These are phyloP conservation scores for Delphinella strobiligena DNA, from an alignment of 2,329 filamentous ascomycete genomes.

Conservation along the genomic window DNA sequence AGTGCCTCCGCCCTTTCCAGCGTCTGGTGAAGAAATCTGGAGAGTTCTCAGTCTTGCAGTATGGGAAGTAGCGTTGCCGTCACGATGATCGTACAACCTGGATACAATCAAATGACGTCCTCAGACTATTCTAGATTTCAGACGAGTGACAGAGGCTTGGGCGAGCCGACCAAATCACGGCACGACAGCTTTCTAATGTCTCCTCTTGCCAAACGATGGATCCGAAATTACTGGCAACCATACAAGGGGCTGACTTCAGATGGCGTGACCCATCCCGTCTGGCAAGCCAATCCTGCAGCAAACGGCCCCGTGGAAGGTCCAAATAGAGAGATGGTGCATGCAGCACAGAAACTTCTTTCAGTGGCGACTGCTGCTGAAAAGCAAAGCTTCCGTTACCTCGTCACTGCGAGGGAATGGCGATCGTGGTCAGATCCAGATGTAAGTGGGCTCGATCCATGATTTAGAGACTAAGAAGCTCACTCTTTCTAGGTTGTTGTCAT, in stretches of 20 bases:
- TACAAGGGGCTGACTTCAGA: constrained; percentile 59
- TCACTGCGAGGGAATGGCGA: constrained; percentile 60
- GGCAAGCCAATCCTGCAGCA: constrained; percentile 11
- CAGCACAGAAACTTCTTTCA: constrained; percentile 21
- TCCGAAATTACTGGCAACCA: constrained; percentile 40
- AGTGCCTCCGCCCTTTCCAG: too few relatives aligned
- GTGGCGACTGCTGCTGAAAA: constrained; percentile 38
- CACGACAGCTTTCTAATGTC: constrained; percentile 12
- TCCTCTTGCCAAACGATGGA: constrained; percentile 16
- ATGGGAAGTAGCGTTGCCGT: background rate
- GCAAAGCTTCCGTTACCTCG: constrained; percentile 41
- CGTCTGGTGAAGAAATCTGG: too few relatives aligned
- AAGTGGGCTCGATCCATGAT: background rate
- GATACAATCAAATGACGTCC: background rate
- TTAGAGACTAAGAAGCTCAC: background rate
- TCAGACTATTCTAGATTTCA: background rate
- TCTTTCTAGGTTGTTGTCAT: constrained; percentile 44
- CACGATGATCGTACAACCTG: background rate
- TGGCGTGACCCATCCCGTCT: constrained; percentile 30
- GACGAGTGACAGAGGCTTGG: background rate
- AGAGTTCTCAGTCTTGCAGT: too few relatives aligned
- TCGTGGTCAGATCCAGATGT: constrained; percentile 56
- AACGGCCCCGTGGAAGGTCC: constrained; percentile 22
- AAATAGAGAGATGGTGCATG: constrained; percentile 43
- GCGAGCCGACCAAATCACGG: background rate